Percentiles rank a stretch among this genome's conserved stretches.
Conservation (phyloP, 164 flowering plant species). For the Annona cherimola region DNA sequence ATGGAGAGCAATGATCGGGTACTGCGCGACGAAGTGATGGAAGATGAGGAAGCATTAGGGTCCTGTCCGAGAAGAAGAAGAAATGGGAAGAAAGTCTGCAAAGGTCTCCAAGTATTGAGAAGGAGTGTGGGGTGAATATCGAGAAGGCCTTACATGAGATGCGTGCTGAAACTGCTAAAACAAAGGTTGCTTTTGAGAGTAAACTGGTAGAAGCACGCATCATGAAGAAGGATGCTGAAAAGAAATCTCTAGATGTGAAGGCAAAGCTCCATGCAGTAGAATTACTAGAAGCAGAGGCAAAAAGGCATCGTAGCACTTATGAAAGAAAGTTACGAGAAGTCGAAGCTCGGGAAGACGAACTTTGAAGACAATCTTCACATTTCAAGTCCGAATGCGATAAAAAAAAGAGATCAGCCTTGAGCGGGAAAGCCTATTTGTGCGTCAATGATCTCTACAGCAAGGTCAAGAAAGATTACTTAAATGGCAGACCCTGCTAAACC, state of each 20-base stretch:
- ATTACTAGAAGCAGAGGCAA: constrained; percentile 71
- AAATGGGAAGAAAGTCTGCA: no score
- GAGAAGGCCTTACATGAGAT: constrained; percentile 91
- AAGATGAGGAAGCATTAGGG: no score
- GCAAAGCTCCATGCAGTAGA: constrained; percentile 63
- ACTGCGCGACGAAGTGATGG: no score
- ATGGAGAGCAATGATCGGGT: no score
- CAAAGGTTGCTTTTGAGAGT: constrained; percentile 65
- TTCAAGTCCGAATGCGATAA: constrained; percentile 77
- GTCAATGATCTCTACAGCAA: constrained; percentile 52
- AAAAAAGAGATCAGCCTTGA: constrained; percentile 69
- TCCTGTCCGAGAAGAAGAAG: no score
- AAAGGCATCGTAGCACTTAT: constrained; percentile 49
- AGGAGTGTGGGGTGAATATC: no score
- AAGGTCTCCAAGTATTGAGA: no score
- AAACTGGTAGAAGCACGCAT: constrained; percentile 62
- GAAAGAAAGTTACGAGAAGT: constrained; percentile 83
- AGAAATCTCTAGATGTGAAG: constrained; percentile 57
- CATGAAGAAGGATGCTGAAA: constrained; percentile 62
- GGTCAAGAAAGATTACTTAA: constrained; percentile 68
- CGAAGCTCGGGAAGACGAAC: constrained; percentile 89
- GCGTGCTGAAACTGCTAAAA: constrained; percentile 87
- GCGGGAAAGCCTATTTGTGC: constrained; percentile 57
- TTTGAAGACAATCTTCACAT: constrained; percentile 46
- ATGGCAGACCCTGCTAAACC: constrained; percentile 59